Evolutionary conservation across 805 yeast genomes (phyloP).

Genomic region (Geotrichum ghanense): DNA sequence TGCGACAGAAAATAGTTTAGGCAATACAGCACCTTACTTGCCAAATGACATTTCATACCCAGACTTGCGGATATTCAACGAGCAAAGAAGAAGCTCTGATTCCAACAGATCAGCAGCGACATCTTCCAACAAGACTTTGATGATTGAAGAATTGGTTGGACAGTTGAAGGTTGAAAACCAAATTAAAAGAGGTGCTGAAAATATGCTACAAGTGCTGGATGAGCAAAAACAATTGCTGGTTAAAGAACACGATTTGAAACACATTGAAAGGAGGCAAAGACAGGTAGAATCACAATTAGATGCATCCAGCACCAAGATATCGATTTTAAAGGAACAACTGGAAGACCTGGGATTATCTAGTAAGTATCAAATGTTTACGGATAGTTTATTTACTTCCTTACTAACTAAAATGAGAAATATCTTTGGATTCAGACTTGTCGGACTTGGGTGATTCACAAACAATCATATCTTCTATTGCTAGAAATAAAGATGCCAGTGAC

Average conservation of each 20-base stretch:
- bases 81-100: background rate
- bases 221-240: slow-evolving; percentile 13
- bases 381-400: too few relatives aligned
- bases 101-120: background rate
- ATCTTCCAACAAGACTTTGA: slow-evolving; percentile 4
- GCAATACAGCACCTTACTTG: background rate
- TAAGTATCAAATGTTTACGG: too few relatives aligned
- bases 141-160: slow-evolving; percentile 18
- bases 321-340: slow-evolving; percentile 14
- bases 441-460: too few relatives aligned
- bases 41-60: background rate
- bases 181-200: slow-evolving; percentile 28
- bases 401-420: too few relatives aligned
- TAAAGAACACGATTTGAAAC: slow-evolving; percentile 9
- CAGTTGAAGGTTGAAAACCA: slow-evolving; percentile 27
- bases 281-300: slow-evolving; percentile 21
- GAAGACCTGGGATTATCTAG: slow-evolving; percentile 11
- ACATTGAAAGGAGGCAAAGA: slow-evolving; percentile 4
- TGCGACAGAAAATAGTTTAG: background rate
- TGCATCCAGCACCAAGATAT: slow-evolving; percentile 20
- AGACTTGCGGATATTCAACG: background rate
- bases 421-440: too few relatives aligned
- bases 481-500: slow-evolving; percentile 10
- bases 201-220: slow-evolving; percentile 23
- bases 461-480: too few relatives aligned